Percentiles rank a stretch among this genome's conserved stretches.
phyloP scores from a whole-genome alignment of 2,329 filamentous ascomycete genomes.

The Exophiala oligosperma region DNA sequence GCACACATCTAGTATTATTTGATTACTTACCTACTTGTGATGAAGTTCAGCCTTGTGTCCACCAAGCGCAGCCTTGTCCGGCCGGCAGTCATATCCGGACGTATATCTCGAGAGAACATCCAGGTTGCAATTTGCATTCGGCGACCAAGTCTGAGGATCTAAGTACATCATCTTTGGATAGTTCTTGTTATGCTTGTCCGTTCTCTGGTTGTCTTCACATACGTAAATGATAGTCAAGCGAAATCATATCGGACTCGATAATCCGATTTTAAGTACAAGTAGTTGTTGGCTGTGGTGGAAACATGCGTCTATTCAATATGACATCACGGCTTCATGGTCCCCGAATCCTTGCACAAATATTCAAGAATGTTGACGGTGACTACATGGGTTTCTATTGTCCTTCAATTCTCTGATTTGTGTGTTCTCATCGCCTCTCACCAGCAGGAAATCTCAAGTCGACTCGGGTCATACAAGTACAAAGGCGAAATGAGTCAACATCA shows the following conservation, averaged over 20 bases:
- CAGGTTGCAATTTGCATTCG: not conserved
- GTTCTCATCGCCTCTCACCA: not conserved
- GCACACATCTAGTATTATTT: too few species aligned
- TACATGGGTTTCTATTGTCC: too few species aligned
- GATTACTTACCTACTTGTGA: too few species aligned
- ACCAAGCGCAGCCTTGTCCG: not conserved
- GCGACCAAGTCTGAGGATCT: too few species aligned
- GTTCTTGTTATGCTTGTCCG: too few species aligned
- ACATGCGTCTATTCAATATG: not conserved
- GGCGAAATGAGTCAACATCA: not conserved
- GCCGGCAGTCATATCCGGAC: not conserved
- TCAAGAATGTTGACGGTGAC: not conserved
- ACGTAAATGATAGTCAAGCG: too few species aligned
- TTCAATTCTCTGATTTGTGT: not conserved
- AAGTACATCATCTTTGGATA: too few species aligned
- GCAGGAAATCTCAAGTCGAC: too few species aligned
- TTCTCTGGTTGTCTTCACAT: too few species aligned
- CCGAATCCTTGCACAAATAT: not conserved
- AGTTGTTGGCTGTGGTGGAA: not conserved
- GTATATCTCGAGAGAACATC: not conserved
- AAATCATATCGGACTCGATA: too few species aligned
- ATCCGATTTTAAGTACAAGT: too few species aligned
- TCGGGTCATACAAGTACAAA: too few species aligned
- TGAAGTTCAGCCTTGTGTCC: not conserved
- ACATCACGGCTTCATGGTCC: slow-evolving; percentile 8